Base-by-base conservation (phyloP, 2,329 filamentous ascomycete species). In the Neofusicoccum parvum region DNA sequence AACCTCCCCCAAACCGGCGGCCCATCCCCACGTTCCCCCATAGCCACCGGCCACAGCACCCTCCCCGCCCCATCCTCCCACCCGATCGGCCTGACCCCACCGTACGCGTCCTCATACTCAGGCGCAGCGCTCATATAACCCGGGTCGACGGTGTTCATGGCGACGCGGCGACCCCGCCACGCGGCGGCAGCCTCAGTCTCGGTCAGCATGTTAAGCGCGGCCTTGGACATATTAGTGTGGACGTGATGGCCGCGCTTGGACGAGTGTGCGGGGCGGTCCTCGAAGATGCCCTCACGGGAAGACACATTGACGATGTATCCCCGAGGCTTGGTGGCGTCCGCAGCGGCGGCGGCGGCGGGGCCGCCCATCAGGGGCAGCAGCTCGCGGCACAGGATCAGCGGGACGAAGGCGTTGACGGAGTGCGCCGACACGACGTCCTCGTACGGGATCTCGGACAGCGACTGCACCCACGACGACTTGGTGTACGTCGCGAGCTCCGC, bases 151-250 rank as follows among this genome's bases (percentile, higher is more conserved):
- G 74, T 75, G 65, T 80, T 80, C 70, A 80, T 78, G 3, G 74
- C 76, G 20, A 79, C 72, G 12, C 68, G 48, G 10, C 70, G 67
- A 1, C 62, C 67, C 20, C 68, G 59, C 78, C 78, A 80, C 1
- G 73, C 70, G 5, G 56, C 45, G 0, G 65, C 66, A 5, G 75
- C 74, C 58, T 80, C 76, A 0, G 77, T 79, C 66, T 79, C 75
- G 0, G 78, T 80, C 50, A 79, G 76, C 77, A 80, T 80, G 68
- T 79, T 79, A 14, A 80, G 72, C 1, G 74, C 76, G 6, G 78
- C 78, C 56, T 80, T 80, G 20, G 75, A 76, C 77, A 80, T 80
- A 68, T 79, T 79, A 12, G 58, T 49, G 46, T 62, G 58, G 45
- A 62, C 32, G 32, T 50, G 58, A 3, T 23, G 20, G 4, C 37